Base-by-base conservation (phyloP, 176 grass and related monocot genomes). In the Avena insularis region DNA sequence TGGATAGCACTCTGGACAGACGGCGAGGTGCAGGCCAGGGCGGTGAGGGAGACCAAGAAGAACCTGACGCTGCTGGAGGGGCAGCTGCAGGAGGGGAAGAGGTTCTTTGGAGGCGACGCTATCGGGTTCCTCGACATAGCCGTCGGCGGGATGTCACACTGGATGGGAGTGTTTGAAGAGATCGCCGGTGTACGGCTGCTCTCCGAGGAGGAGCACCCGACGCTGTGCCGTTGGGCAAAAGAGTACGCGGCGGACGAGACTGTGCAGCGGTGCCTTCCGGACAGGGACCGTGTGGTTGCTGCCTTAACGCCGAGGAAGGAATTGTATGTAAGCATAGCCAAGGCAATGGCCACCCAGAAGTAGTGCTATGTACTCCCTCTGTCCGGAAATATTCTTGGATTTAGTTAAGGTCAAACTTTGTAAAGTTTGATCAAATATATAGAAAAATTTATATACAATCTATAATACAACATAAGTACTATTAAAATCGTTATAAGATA, bases 101-200 rank as follows among this genome's bases (percentile, higher is more conserved):
- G 13, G 73, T 76, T 76, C 23, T 76, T 76, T 8, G 73, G 48
- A 1, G 48, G 73, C 25, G 73, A 76, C 8, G 25, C 73, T 25
- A 17, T 54, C 6, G 73, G 73, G 13, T 53, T 53, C 73, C 48
- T 53, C 13, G 47, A 76, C 48, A 76, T 76, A 15, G 73, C 73
- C 13, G 13, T 17, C 23, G 4, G 48, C 1, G 3, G 23, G 73
- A 31, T 16, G 2, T 6, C 23, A 15, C 23, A 17, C 1, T 76
- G 23, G 47, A 3, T 76, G 4, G 23, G 48, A 0, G 23, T 53
- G 48, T 31, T 51, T 23, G 73, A 31, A 14, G 23, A 76, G 48
- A 53, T 76, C 1, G 21, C 48, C 23, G 48, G 73, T 3, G 73
- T 31, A 1, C 25, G 48, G 6, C 7, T 76, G 3, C 73, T 76